Evolutionary conservation across 805 yeast genomes (phyloP), one percentile per base, ranked within the genome.

Genomic region (Starmera pachycereana): DNA sequence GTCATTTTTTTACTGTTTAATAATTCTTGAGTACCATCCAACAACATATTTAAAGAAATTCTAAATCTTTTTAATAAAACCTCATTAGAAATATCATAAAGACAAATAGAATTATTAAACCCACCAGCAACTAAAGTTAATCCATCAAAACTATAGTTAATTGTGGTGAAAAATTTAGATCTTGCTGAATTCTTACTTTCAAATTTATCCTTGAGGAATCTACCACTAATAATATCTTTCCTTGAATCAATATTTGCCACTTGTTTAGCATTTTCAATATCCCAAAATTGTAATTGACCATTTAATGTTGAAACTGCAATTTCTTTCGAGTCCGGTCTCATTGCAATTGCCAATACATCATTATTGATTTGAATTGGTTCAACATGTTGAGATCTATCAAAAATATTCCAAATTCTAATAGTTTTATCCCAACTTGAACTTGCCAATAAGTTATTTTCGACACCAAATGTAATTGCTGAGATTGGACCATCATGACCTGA

Each of bases 341-440:
- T 74, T 0, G 88, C 74, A 32, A 92, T 66, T 16, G 87, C 71
- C 45, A 90, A 68, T 10, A 87, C 96, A 58, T 92, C 98, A 31
- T 89, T 75, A 41, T 72, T 76, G 12, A 87, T 76, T 51, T 83
- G 87, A 49, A 92, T 76, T 8, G 97, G 97, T 62, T 92, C 98
- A 38, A 86, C 92, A 37, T 76, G 78, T 51, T 83, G 90, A 0
- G 86, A 69, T 53, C 98, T 75, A 12, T 89, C 82, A 60, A 90
- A 92, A 36, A 92, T 77, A 54, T 79, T 82, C 98, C 98, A 92
- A 10, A 92, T 69, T 49, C 98, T 71, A 13, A 89, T 80, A 5
- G 97, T 89, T 50, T 83, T 84, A 63, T 92, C 98, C 98, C 98
- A 92, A 18, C 95, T 82, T 2, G 96, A 94, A 42, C 92, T 79